These are phyloP conservation scores for Hirsutella minnesotensis DNA, from an alignment of 2,329 filamentous ascomycete species.

Conservation along the genomic window DNA sequence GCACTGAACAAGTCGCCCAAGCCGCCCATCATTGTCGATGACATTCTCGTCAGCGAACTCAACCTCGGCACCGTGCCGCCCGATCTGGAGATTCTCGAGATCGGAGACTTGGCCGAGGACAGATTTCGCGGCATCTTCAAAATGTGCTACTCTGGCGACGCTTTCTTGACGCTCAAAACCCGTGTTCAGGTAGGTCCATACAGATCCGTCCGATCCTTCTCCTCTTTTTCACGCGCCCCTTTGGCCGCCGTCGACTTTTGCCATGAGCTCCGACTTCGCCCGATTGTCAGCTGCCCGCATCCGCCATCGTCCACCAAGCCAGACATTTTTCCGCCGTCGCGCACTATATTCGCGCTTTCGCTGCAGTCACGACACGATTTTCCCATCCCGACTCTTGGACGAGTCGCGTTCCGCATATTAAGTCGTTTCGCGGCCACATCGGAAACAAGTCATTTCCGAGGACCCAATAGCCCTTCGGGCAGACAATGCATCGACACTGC, in stretches of 20 bases:
- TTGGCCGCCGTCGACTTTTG: slow-evolving; percentile 5
- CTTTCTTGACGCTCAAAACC: slow-evolving; percentile 88
- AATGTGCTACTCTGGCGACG: slow-evolving; percentile 95
- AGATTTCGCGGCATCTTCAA: slow-evolving; percentile 97
- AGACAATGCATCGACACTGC: no score
- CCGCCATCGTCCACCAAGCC: slow-evolving; percentile 1
- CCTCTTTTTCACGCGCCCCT: not conserved
- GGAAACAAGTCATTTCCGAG: not conserved
- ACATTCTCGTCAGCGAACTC: slow-evolving; percentile 95
- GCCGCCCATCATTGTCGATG: slow-evolving; percentile 97
- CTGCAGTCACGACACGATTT: not conserved
- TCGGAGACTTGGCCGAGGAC: slow-evolving; percentile 94
- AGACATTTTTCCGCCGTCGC: not conserved
- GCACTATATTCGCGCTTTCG: not conserved
- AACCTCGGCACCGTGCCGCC: slow-evolving; percentile 92
- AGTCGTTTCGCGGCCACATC: not conserved
- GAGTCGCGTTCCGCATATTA: not conserved
- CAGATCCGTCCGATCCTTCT: not conserved
- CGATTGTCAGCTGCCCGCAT: slow-evolving; percentile 4
- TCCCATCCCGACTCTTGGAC: not conserved
- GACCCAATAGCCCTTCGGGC: no score
- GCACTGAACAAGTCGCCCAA: slow-evolving; percentile 97
- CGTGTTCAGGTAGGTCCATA: slow-evolving; percentile 81
- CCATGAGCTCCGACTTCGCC: slow-evolving; percentile 8
- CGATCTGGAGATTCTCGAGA: slow-evolving; percentile 92